phyloP scores from a whole-genome alignment of 2,329 filamentous ascomycete genomes.

The Hymenoscyphus infarciens region DNA sequence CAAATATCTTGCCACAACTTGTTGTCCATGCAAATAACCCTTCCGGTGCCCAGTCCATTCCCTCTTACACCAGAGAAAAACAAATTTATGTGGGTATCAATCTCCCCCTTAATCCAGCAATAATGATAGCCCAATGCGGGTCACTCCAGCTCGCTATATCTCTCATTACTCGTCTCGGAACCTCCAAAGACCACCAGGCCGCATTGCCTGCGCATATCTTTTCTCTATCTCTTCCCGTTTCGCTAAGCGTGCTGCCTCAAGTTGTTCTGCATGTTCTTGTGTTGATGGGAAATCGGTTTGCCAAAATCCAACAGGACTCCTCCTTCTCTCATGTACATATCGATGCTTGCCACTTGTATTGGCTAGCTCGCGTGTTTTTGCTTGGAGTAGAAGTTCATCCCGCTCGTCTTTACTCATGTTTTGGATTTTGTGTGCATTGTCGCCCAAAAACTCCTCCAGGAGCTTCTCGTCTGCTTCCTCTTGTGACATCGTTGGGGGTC shows the following conservation, averaged over 20 bases:
- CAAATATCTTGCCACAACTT: neutral
- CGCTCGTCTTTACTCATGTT: constrained; percentile 58
- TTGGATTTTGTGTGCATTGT: constrained; percentile 54
- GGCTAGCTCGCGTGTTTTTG: constrained; percentile 68
- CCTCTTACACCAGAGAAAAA: neutral
- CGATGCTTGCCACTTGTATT: constrained; percentile 75
- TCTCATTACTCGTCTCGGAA: constrained; percentile 67
- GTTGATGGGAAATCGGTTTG: constrained; percentile 83
- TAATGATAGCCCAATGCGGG: constrained; percentile 1
- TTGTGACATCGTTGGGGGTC: constrained; percentile 26
- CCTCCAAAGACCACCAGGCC: constrained; percentile 69
- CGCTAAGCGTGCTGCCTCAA: constrained; percentile 58
- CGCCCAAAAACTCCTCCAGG: constrained; percentile 54
- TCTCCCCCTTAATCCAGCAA: constrained; percentile 7
- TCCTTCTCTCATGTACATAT: constrained; percentile 65
- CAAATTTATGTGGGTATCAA: constrained; percentile 4
- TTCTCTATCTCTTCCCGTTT: constrained; percentile 65
- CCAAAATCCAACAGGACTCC: constrained; percentile 87
- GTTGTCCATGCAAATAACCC: neutral
- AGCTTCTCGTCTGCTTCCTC: constrained; percentile 45
- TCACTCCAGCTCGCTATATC: neutral
- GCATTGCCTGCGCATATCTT: constrained; percentile 78
- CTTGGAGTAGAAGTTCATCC: constrained; percentile 67
- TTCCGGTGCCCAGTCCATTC: neutral
- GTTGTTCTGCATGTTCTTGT: constrained; percentile 69